These are phyloP conservation scores for Candida vaughaniae DNA, from an alignment of 805 yeast species.

Conservation along the genomic window DNA sequence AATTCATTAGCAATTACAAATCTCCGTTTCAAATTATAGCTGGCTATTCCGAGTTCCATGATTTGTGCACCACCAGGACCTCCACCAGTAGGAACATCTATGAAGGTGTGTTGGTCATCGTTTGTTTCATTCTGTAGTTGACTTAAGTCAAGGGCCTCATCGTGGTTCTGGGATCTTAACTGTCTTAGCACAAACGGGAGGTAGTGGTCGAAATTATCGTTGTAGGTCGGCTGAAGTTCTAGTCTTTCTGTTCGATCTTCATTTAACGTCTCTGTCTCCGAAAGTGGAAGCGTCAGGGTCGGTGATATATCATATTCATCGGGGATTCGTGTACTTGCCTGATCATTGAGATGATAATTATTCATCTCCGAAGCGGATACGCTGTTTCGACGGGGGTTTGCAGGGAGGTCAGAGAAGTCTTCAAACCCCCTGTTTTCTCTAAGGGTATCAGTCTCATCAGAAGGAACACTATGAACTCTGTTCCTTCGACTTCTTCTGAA, in stretches of 20 bases:
- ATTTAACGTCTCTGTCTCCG: slow-evolving; percentile 38
- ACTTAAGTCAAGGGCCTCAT: background rate
- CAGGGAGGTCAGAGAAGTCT: too few species aligned
- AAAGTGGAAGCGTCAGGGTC: slow-evolving; percentile 17
- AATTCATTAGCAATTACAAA: slow-evolving; percentile 33
- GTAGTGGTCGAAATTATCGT: slow-evolving; percentile 37
- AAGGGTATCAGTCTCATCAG: too few species aligned
- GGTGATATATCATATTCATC: slow-evolving; percentile 13
- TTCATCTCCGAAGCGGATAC: background rate
- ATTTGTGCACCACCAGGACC: slow-evolving; percentile 9
- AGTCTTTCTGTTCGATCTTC: slow-evolving; percentile 21
- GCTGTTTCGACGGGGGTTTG: too few species aligned
- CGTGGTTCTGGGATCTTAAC: slow-evolving; percentile 16
- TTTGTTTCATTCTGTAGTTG: background rate
- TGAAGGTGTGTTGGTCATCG: slow-evolving; percentile 24
- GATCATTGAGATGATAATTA: background rate
- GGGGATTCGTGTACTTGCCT: background rate
- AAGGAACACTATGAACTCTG: too few species aligned
- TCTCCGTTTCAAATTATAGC: slow-evolving; percentile 27
- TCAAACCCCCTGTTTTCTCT: too few species aligned
- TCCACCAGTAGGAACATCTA: slow-evolving; percentile 15
- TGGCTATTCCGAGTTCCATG: slow-evolving; percentile 19
- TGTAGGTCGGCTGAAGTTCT: slow-evolving; percentile 35
- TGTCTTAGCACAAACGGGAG: slow-evolving; percentile 38
- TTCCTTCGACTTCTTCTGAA: too few species aligned